Percentiles rank a stretch among this genome's conserved stretches.
phyloP scores from a whole-genome alignment of 2,329 filamentous ascomycete genomes.

The Dactylella cylindrospora region DNA sequence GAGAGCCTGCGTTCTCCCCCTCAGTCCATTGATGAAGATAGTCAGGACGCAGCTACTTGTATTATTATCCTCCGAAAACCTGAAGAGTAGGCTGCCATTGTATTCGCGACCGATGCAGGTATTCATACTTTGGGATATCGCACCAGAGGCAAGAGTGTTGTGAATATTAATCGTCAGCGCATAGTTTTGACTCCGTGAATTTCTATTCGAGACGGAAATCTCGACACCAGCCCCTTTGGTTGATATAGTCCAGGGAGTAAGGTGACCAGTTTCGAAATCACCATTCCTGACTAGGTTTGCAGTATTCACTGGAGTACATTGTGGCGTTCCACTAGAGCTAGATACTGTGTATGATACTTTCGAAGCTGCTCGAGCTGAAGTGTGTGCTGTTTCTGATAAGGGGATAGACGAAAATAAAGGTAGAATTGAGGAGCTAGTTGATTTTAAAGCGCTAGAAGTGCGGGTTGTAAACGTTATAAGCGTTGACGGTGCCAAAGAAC shows the following conservation, averaged over 20 bases:
- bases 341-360: no score
- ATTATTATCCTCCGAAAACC: neutral
- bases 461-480: no score
- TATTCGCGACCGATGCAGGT: conserved; percentile 20
- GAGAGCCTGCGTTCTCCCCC: neutral
- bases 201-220: conserved; percentile 8
- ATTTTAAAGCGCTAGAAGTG: no score
- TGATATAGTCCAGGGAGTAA: conserved; percentile 7
- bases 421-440: no score
- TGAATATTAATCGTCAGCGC: no score
- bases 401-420: no score
- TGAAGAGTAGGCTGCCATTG: conserved; percentile 7
- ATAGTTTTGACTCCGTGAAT: no score
- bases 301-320: conserved; percentile 9
- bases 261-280: conserved; percentile 12
- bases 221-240: neutral
- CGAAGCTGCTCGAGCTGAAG: no score
- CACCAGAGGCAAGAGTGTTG: conserved; percentile 5
- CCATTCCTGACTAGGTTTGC: conserved; percentile 20
- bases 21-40: conserved; percentile 5
- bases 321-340: no score
- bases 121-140: conserved; percentile 8
- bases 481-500: no score
- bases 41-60: conserved; percentile 6
- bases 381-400: no score